Conservation (phyloP, 345 rosid species). For the Nasturtium officinale region DNA sequence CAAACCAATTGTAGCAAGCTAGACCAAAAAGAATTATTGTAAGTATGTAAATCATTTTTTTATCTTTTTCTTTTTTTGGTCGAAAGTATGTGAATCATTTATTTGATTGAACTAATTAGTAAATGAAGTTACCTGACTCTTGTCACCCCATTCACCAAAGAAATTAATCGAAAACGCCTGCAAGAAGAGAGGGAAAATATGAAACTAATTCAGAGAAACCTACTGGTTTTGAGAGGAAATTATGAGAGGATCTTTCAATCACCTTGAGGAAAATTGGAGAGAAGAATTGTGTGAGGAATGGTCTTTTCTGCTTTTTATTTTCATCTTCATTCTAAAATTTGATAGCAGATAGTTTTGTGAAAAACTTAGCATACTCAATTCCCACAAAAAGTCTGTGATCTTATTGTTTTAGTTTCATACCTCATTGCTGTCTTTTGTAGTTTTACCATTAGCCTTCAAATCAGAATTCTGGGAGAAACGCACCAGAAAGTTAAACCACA, state of each 20-base stretch:
- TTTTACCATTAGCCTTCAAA: slow-evolving; percentile 55
- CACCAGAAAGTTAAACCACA: slow-evolving; percentile 22
- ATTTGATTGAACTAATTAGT: slow-evolving; percentile 1
- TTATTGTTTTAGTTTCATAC: slow-evolving; percentile 37
- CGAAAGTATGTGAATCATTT: background rate
- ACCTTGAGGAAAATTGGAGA: slow-evolving; percentile 96
- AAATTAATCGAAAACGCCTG: slow-evolving; percentile 98
- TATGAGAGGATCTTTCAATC: background rate
- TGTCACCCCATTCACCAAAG: slow-evolving; percentile 99
- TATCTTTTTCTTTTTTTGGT: too few relatives aligned
- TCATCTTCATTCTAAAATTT: slow-evolving; percentile 65
- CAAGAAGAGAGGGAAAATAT: slow-evolving; percentile 27
- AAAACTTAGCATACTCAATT: background rate
- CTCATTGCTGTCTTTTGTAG: slow-evolving; percentile 57
- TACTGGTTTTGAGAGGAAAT: background rate
- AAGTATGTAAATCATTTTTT: slow-evolving; percentile 9
- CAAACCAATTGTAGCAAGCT: slow-evolving; percentile 94
- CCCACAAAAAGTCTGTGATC: background rate
- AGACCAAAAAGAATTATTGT: slow-evolving; percentile 42
- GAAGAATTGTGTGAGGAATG: slow-evolving; percentile 75
- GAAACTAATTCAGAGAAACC: slow-evolving; percentile 21
- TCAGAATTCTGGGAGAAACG: slow-evolving; percentile 64
- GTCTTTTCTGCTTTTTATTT: slow-evolving; percentile 69
- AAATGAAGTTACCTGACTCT: slow-evolving; percentile 76
- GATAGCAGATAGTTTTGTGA: background rate